Evolutionary conservation across 148 eudicot species (phyloP), one percentile per base, ranked within the genome.

Genomic region (Heliosperma pusillum): DNA sequence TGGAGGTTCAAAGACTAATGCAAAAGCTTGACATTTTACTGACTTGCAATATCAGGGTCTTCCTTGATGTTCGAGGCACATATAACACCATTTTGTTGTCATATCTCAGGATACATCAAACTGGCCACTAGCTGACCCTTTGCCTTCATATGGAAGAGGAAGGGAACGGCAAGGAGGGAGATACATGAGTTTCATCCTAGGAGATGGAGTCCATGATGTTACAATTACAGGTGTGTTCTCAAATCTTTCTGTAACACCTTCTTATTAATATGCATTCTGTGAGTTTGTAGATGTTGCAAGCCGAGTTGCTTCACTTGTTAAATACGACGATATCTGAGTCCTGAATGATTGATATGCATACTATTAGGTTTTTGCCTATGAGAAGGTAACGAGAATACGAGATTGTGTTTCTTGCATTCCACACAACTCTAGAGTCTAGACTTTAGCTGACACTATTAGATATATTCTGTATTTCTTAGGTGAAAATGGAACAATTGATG

Each of bases 101-200:
- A 70, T 89, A 68, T 67, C 72, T 53, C 85, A 95, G 99, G 90
- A 89, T 74, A 83, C 91, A 30, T 60, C 77, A 26, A 60, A 85
- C 57, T 96, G 99, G 99, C 99, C 97, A 57, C 78, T 96, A 76
- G 86, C 89, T 69, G 87, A 85, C 58, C 97, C 99, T 7, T 64
- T 96, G 82, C 99, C 99, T 62, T 96, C 99, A 63, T 96, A 96
- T 80, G 99, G 99, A 77, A 83, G 97, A 83, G 99, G 99, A 40
- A 90, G 99, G 78, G 99, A 96, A 80, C 94, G 81, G 10, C 89
- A 87, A 19, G 97, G 99, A 40, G 87, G 83, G 81, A 88, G 99
- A 82, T 96, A 89, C 58, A 83, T 80, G 83, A 92, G 97, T 84
- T 90, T 96, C 74, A 89, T 96, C 83, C 86, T 92, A 53, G 99